These are phyloP conservation scores for Daldinia eschscholtzii DNA, from an alignment of 2,329 filamentous ascomycete genomes.

Conservation along the genomic window DNA sequence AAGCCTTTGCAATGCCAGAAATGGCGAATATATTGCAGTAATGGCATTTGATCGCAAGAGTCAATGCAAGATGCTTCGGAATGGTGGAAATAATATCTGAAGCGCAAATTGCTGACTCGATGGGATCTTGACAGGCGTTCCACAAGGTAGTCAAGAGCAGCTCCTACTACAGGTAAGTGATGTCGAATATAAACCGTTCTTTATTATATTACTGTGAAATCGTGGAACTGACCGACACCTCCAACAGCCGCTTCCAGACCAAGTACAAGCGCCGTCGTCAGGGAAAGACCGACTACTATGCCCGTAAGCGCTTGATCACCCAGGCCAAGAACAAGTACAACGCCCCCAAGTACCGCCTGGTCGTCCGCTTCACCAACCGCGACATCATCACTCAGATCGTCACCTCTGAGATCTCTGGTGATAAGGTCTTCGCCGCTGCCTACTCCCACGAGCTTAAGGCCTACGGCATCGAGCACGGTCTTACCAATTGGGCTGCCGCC, in stretches of 20 bases:
- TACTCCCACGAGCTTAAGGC: slow-evolving; percentile 98
- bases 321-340: slow-evolving; percentile 99
- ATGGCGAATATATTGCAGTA: slow-evolving; percentile 45
- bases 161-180: slow-evolving; percentile 95
- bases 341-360: slow-evolving; percentile 99
- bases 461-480: slow-evolving; percentile 97
- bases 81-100: slow-evolving; percentile 73
- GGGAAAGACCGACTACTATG: slow-evolving; percentile 99
- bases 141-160: slow-evolving; percentile 97
- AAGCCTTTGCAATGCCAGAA: slow-evolving; percentile 51
- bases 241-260: slow-evolving; percentile 92
- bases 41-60: slow-evolving; percentile 63
- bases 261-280: slow-evolving; percentile 98
- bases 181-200: neutral
- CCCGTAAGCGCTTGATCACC: slow-evolving; percentile 98
- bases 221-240: slow-evolving; percentile 44
- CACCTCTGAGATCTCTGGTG: slow-evolving; percentile 93
- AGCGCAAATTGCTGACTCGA: slow-evolving; percentile 99
- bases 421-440: slow-evolving; percentile 94
- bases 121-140: slow-evolving; percentile 77
- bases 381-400: slow-evolving; percentile 99
- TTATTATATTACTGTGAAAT: neutral
- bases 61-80: slow-evolving; percentile 99
- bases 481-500: slow-evolving; percentile 99
- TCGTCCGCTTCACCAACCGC: slow-evolving; percentile 99